phyloP scores from a whole-genome alignment of 805 yeast genomes.

The Kodamaea lidongshanica region DNA sequence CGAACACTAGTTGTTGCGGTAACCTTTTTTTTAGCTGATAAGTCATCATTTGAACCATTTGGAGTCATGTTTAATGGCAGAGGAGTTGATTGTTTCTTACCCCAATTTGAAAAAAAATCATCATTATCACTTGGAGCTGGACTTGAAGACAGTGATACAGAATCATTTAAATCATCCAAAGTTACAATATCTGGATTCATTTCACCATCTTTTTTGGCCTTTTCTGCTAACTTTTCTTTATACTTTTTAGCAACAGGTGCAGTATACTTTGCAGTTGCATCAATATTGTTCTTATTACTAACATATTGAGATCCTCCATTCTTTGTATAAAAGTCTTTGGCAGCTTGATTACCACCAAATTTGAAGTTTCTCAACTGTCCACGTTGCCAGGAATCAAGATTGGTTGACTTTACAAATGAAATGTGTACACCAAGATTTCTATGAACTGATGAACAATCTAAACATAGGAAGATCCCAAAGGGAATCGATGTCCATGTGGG shows the following conservation, averaged over 20 bases:
- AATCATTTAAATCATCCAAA: constrained; percentile 44
- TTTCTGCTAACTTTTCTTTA: constrained; percentile 69
- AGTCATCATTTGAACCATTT: constrained; percentile 31
- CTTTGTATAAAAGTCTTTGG: constrained; percentile 75
- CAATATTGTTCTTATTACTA: constrained; percentile 36
- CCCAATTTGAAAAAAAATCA: constrained; percentile 91
- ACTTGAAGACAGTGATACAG: constrained; percentile 23
- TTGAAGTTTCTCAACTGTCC: constrained; percentile 87
- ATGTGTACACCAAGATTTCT: constrained; percentile 95
- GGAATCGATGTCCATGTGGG: constrained; percentile 99
- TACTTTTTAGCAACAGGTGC: constrained; percentile 75
- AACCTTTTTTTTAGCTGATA: constrained; percentile 10
- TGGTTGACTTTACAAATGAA: constrained; percentile 87
- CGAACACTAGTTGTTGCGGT: constrained; percentile 9
- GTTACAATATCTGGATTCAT: constrained; percentile 71
- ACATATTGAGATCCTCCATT: constrained; percentile 79
- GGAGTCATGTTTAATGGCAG: constrained; percentile 48
- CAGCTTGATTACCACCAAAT: constrained; percentile 86
- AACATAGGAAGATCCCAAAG: constrained; percentile 85
- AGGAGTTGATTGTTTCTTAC: constrained; percentile 43
- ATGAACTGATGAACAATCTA: constrained; percentile 93
- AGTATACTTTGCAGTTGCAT: constrained; percentile 74
- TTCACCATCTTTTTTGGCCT: constrained; percentile 58
- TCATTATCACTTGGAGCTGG: constrained; percentile 44
- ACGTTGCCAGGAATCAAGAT: constrained; percentile 90